Evolutionary conservation across 2,329 filamentous ascomycete genomes (phyloP).

Genomic region (Fusarium pseudocircinatum): DNA sequence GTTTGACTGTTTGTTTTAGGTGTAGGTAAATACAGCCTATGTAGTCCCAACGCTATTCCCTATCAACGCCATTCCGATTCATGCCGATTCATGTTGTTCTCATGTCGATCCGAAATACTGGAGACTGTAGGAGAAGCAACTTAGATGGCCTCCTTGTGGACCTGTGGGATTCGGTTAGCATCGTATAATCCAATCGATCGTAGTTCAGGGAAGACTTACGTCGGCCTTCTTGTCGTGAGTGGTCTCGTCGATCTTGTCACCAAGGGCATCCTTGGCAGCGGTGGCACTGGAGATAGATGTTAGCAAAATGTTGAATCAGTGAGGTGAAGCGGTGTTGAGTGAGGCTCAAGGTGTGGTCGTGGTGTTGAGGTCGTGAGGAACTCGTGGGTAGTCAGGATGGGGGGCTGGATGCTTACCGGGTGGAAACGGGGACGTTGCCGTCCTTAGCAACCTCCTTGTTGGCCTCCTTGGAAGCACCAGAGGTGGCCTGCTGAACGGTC

Average conservation of each 20-base stretch:
- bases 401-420: conserved; percentile 56
- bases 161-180: background rate
- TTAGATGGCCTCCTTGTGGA: background rate
- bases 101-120: background rate
- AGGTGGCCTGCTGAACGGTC: conserved; percentile 66
- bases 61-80: conserved; percentile 6
- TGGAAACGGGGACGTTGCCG: conserved; percentile 59
- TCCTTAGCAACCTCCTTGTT: conserved; percentile 77
- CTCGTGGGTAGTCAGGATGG: background rate
- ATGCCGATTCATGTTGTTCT: background rate
- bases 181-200: background rate
- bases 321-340: background rate
- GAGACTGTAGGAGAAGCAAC: too few species aligned
- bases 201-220: conserved; percentile 12
- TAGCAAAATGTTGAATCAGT: conserved; percentile 28
- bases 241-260: conserved; percentile 58
- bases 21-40: conserved; percentile 6
- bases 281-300: conserved; percentile 48
- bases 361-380: background rate
- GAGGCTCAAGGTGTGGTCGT: background rate
- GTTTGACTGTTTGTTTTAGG: conserved; percentile 16
- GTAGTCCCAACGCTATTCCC: conserved; percentile 17
- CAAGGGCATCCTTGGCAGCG: conserved; percentile 60
- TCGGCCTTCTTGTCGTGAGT: conserved; percentile 54
- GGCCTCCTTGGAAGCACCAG: conserved; percentile 71